Evolutionary conservation across 1,139 yeast genomes (phyloP).

Genomic region (Lodderomyces elongisporus): DNA sequence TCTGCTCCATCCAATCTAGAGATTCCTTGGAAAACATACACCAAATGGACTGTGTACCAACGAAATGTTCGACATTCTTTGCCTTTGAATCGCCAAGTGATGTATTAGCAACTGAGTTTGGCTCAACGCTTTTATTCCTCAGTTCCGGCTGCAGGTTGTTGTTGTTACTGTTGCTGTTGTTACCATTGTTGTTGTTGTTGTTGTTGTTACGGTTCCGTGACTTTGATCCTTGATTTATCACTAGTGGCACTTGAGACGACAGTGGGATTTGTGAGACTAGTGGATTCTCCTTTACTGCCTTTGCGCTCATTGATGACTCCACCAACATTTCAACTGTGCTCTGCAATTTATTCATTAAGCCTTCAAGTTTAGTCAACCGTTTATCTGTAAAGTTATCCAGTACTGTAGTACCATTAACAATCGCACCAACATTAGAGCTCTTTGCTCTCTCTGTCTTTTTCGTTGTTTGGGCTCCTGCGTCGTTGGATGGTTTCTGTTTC

Average conservation of each 20-base stretch:
- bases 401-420: background rate
- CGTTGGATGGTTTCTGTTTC: constrained; percentile 12
- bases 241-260: no score
- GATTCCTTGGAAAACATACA: constrained; percentile 35
- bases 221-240: background rate
- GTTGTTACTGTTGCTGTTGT: no score
- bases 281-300: no score
- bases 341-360: constrained; percentile 18
- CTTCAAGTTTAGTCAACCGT: constrained; percentile 21
- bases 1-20: constrained; percentile 28
- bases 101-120: background rate
- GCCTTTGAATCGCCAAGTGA: constrained; percentile 3
- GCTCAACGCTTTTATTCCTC: no score
- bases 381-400: constrained; percentile 16
- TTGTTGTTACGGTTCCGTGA: background rate
- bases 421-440: background rate
- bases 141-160: no score
- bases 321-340: constrained; percentile 8
- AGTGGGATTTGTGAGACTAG: no score
- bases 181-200: constrained; percentile 1
- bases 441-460: no score
- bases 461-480: constrained; percentile 1
- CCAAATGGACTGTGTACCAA: constrained; percentile 38
- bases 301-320: background rate
- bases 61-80: constrained; percentile 18